Evolutionary conservation across 2,329 filamentous ascomycete genomes (phyloP), one percentile per base, ranked within the genome.

Genomic region (Colletotrichum sp.): DNA sequence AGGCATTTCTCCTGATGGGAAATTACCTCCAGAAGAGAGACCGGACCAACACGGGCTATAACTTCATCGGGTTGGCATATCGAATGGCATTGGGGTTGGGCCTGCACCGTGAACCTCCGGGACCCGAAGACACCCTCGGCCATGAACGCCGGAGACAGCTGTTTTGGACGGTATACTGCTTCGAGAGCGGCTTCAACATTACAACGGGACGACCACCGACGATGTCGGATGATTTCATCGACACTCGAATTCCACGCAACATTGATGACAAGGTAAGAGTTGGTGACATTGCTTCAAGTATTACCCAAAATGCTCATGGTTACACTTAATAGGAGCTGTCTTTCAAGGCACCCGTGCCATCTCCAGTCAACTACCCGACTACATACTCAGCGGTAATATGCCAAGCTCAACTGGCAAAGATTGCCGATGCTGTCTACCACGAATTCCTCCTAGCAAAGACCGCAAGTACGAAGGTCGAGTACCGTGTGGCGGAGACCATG

Each of bases 21-120:
- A 89, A 89, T 64, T 90, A 90, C 78, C 82, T 89, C 6, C 89
- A 90, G 73, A 90, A 90, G 77, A 82, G 86, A 30, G 86, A 90
- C 72, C 83, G 88, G 16, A 88, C 88, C 6, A 90, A 90, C 77
- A 89, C 88, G 0, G 87, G 87, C 1, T 90, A 89, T 79, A 90
- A 89, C 77, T 88, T 88, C 68, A 83, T 89, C n/a, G 89, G 88
- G 0, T 83, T 90, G 22, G 88, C 89, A 0, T 84, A 86, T 22
- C 82, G 88, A 28, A 88, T 90, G 84, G 88, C 88, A 1, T 83
- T 90, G 57, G 87, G 88, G 0, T 78, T 90, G 8, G 89, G 89
- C 0, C 81, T 90, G 3, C 88, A 90, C 77, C 85, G 86, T n/a
- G 88, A 90, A 65, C 82, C 85, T 8, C 80, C 81, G 5, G 81